These are phyloP conservation scores for Pseudodiploospora longispora DNA, from an alignment of 2,329 filamentous ascomycete genomes.

Conservation along the genomic window DNA sequence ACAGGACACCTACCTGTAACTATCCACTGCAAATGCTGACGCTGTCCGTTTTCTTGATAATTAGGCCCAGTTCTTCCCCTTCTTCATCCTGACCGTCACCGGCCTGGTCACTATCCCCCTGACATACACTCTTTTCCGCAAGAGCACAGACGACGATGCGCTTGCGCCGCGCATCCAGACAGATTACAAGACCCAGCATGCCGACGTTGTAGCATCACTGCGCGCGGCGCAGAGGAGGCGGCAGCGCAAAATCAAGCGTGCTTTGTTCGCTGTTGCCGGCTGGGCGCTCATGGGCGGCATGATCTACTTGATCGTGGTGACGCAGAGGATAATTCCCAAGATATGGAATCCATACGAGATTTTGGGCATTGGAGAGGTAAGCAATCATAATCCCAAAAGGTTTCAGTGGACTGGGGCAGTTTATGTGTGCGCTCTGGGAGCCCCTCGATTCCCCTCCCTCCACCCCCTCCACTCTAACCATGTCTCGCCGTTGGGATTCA, in stretches of 20 bases:
- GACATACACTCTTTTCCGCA: constrained; percentile 79
- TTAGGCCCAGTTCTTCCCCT: constrained; percentile 94
- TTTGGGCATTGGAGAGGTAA: constrained; percentile 72
- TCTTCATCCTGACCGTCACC: constrained; percentile 90
- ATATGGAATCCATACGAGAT: constrained; percentile 98
- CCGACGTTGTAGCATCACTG: constrained; percentile 72
- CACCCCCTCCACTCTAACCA: constrained; percentile 4
- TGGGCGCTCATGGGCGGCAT: constrained; percentile 84
- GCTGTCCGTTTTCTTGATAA: neutral
- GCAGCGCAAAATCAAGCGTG: constrained; percentile 81
- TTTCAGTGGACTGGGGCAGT: neutral
- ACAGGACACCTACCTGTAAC: neutral
- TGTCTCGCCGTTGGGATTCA: too few relatives aligned
- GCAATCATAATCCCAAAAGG: constrained; percentile 12
- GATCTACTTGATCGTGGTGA: constrained; percentile 81
- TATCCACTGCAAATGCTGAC: neutral
- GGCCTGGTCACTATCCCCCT: constrained; percentile 82
- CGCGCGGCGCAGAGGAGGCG: constrained; percentile 82
- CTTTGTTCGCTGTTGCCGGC: constrained; percentile 64
- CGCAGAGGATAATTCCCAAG: constrained; percentile 62
- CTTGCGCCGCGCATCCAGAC: constrained; percentile 77
- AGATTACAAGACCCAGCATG: constrained; percentile 74
- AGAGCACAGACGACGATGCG: constrained; percentile 67
- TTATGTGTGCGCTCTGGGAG: neutral
- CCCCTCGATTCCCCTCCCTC: neutral